phyloP scores from a whole-genome alignment of 345 rosid genomes.

The Reutealis trisperma region DNA sequence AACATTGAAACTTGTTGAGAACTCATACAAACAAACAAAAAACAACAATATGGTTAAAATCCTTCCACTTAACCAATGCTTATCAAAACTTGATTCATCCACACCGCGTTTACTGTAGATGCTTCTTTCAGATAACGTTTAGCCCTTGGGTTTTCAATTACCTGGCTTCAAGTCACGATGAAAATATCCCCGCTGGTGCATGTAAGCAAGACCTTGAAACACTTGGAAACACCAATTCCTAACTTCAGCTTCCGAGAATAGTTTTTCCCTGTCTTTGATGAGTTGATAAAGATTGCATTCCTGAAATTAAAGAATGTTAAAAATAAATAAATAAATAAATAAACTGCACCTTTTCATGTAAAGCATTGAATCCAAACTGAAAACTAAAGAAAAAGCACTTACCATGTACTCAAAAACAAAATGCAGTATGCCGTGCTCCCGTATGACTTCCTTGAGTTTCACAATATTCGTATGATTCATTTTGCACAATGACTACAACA shows the following conservation, averaged over 20 bases:
- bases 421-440: constrained; percentile 80
- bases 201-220: constrained; percentile 91
- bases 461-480: constrained; percentile 95
- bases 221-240: constrained; percentile 98
- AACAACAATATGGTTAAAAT: too few relatives aligned
- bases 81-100: neutral
- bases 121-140: neutral
- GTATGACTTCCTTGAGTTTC: constrained; percentile 94
- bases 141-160: constrained; percentile 20
- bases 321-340: neutral
- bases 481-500: constrained; percentile 61
- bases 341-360: too few relatives aligned
- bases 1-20: too few relatives aligned
- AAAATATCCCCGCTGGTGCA: constrained; percentile 93
- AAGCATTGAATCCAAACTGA: neutral
- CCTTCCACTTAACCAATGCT: too few relatives aligned
- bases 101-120: neutral
- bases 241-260: constrained; percentile 73
- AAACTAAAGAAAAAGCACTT: constrained; percentile 7
- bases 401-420: constrained; percentile 98
- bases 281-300: constrained; percentile 92
- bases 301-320: constrained; percentile 31
- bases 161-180: constrained; percentile 99
- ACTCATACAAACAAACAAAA: too few relatives aligned
- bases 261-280: constrained; percentile 75